Evolutionary conservation across 148 eudicot genomes (phyloP).

Genomic region (Vaccinium darrowii): DNA sequence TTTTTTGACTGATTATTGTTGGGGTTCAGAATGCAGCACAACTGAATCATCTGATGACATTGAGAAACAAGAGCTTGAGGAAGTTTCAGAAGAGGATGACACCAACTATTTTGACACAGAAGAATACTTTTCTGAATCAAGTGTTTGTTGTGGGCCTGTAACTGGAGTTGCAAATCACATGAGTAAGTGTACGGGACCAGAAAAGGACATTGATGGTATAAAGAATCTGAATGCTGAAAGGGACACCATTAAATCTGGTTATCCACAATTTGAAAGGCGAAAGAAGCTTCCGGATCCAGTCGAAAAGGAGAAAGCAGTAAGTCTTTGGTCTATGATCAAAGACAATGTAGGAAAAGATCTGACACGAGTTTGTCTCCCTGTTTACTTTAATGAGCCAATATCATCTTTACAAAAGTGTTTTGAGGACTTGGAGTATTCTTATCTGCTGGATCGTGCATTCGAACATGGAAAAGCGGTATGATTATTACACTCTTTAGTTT

Average conservation of each 20-base stretch:
- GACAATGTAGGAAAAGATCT: constrained; percentile 97
- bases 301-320: constrained; percentile 86
- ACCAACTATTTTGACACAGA: constrained; percentile 63
- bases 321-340: constrained; percentile 98
- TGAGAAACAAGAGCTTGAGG: constrained; percentile 85
- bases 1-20: constrained; percentile 19
- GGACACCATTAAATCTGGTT: constrained; percentile 20
- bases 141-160: constrained; percentile 23
- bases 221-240: constrained; percentile 24
- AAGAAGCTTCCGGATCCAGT: constrained; percentile 82
- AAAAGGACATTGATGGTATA: constrained; percentile 26
- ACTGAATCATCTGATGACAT: constrained; percentile 82
- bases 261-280: constrained; percentile 60
- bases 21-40: constrained; percentile 70
- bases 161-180: constrained; percentile 21
- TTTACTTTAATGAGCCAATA: constrained; percentile 94
- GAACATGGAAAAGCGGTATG: constrained; percentile 81
- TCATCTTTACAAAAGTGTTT: constrained; percentile 93
- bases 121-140: constrained; percentile 57
- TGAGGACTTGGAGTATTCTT: constrained; percentile 91
- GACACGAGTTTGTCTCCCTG: constrained; percentile 93
- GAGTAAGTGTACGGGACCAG: constrained; percentile 9
- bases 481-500: background rate
- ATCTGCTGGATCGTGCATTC: constrained; percentile 83
- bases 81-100: constrained; percentile 75